Percentiles rank a stretch among this genome's conserved stretches.
Evolutionary conservation across 2,329 filamentous ascomycete genomes (phyloP).

Genomic region (Nemania sp.): DNA sequence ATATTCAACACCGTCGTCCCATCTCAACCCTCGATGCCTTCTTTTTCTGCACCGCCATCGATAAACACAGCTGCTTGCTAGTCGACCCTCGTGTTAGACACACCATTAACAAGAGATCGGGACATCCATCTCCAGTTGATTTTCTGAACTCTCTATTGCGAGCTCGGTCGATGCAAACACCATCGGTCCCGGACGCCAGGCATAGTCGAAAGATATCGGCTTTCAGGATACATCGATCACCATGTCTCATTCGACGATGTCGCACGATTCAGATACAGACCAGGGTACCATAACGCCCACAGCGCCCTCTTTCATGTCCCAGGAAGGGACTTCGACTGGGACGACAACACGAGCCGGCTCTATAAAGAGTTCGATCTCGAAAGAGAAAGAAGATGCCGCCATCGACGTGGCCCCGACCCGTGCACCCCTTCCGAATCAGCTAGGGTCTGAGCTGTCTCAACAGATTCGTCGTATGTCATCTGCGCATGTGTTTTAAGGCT

Average conservation of each 20-base stretch:
- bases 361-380: slow-evolving; percentile 26
- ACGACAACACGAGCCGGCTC: slow-evolving; percentile 28
- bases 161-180: not conserved
- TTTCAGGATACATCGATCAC: not conserved
- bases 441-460: slow-evolving; percentile 32
- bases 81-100: not conserved
- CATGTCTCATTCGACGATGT: slow-evolving; percentile 27
- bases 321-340: slow-evolving; percentile 28
- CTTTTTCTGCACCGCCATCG: not conserved
- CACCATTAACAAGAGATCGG: not conserved
- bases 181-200: not conserved
- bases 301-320: slow-evolving; percentile 19
- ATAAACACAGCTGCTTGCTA: not conserved
- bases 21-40: not conserved
- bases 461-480: slow-evolving; percentile 32
- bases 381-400: slow-evolving; percentile 18
- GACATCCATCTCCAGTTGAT: not conserved
- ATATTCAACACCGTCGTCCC: not conserved
- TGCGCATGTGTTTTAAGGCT: not conserved
- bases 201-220: not conserved
- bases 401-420: slow-evolving; percentile 18
- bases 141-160: not conserved
- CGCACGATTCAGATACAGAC: slow-evolving; percentile 9
- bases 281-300: slow-evolving; percentile 25
- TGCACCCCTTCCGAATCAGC: slow-evolving; percentile 31